Conservation (phyloP, 176 grass and related monocot genomes). For the Rhynchospora pubera region DNA sequence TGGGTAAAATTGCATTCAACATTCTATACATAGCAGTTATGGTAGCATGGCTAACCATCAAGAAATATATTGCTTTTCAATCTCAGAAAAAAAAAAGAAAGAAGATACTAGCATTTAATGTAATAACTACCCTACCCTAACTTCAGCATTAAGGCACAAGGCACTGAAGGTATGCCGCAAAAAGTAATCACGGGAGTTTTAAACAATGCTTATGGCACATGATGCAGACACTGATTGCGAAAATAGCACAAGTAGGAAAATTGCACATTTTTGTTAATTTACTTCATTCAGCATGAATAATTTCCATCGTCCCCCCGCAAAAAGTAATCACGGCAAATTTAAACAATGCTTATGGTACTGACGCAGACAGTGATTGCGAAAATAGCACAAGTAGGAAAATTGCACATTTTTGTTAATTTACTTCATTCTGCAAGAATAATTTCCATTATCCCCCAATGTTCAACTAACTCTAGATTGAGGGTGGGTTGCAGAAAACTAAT, state of each 20-base stretch:
- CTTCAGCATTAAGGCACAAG: not conserved
- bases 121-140: not conserved
- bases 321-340: not conserved
- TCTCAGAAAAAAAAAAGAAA: not conserved
- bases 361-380: not conserved
- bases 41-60: not conserved
- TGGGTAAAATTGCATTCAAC: not conserved
- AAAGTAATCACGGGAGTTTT: not conserved
- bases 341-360: not conserved
- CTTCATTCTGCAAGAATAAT: not conserved
- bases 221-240: not conserved
- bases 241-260: slow-evolving; percentile 10
- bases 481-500: slow-evolving; percentile 9
- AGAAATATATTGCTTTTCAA: not conserved
- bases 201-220: not conserved
- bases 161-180: not conserved
- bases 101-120: not conserved
- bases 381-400: slow-evolving; percentile 11
- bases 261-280: not conserved
- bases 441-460: slow-evolving; percentile 2
- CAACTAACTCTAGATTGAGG: not conserved
- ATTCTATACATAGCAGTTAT: not conserved
- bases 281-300: not conserved
- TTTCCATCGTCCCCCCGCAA: not conserved
- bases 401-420: not conserved